Conservation (phyloP, 805 yeast species). For the Saturnispora zaruensis region DNA sequence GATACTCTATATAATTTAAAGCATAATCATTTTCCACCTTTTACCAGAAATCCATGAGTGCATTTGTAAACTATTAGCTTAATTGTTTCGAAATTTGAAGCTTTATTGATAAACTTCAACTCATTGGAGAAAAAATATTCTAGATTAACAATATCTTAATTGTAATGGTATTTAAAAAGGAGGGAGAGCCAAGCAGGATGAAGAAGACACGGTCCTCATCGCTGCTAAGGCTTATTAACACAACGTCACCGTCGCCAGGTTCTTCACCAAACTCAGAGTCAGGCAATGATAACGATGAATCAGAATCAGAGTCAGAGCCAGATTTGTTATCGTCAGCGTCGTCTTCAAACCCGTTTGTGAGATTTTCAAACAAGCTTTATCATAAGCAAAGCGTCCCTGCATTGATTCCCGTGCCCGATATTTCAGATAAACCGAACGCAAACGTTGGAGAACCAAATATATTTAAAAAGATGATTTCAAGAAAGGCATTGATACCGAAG, state of each 20-base stretch:
- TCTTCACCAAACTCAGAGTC: background rate
- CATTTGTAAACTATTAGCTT: background rate
- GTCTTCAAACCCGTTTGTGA: background rate
- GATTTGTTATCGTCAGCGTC: background rate
- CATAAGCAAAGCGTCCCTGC: background rate
- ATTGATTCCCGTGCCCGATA: background rate
- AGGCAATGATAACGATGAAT: background rate
- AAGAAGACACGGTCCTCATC: slow-evolving; percentile 11
- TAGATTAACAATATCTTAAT: background rate
- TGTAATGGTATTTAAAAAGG: background rate
- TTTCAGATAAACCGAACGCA: background rate
- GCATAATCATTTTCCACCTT: background rate
- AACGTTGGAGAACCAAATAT: slow-evolving; percentile 12
- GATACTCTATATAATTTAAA: too few relatives aligned
- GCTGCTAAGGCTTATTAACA: slow-evolving; percentile 2
- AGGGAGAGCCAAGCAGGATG: background rate
- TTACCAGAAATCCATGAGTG: background rate
- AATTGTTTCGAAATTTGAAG: too few relatives aligned
- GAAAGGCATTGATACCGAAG: slow-evolving; percentile 27
- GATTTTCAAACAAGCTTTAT: background rate
- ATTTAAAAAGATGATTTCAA: slow-evolving; percentile 26
- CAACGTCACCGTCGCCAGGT: slow-evolving; percentile 3
- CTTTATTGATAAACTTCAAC: background rate
- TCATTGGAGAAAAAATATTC: background rate
- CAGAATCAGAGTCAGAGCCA: background rate